These are phyloP conservation scores for Juglanconis juglandina DNA, from an alignment of 2,329 filamentous ascomycete genomes.

Conservation along the genomic window DNA sequence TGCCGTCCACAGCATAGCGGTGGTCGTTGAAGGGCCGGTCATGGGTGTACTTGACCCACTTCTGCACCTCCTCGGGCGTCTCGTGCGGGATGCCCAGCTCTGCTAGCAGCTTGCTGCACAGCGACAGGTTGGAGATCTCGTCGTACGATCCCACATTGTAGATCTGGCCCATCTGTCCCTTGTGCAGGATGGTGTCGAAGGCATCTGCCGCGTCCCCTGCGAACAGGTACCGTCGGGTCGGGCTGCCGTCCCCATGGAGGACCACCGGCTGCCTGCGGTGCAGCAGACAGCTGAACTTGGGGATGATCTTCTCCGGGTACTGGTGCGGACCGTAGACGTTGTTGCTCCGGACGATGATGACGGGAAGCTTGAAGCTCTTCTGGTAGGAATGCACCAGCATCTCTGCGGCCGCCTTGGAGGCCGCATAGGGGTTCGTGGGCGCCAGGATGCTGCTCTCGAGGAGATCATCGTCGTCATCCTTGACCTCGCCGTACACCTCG, in stretches of 20 bases:
- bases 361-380: slow-evolving; percentile 76
- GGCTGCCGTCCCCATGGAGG: slow-evolving; percentile 72
- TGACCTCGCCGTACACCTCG: slow-evolving; percentile 80
- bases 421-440: slow-evolving; percentile 79
- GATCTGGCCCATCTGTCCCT: slow-evolving; percentile 68
- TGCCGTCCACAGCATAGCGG: slow-evolving; percentile 68
- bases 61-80: slow-evolving; percentile 50
- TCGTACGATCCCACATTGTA: slow-evolving; percentile 81
- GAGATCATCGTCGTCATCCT: slow-evolving; percentile 67
- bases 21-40: slow-evolving; percentile 78
- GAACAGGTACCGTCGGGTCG: slow-evolving; percentile 72
- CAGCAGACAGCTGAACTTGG: slow-evolving; percentile 74
- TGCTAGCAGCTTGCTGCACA: slow-evolving; percentile 63
- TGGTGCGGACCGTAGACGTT: slow-evolving; percentile 85
- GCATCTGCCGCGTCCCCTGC: slow-evolving; percentile 77
- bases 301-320: slow-evolving; percentile 81
- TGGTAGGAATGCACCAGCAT: slow-evolving; percentile 86
- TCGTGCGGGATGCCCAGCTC: slow-evolving; percentile 56
- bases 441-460: slow-evolving; percentile 71
- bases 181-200: slow-evolving; percentile 80
- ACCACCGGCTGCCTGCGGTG: slow-evolving; percentile 64
- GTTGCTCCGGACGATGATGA: slow-evolving; percentile 77
- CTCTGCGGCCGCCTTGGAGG: slow-evolving; percentile 77
- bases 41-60: slow-evolving; percentile 70
- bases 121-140: slow-evolving; percentile 70